These are phyloP conservation scores for Ormosia semicastrata DNA, from an alignment of 306 rosid species.

Conservation along the genomic window DNA sequence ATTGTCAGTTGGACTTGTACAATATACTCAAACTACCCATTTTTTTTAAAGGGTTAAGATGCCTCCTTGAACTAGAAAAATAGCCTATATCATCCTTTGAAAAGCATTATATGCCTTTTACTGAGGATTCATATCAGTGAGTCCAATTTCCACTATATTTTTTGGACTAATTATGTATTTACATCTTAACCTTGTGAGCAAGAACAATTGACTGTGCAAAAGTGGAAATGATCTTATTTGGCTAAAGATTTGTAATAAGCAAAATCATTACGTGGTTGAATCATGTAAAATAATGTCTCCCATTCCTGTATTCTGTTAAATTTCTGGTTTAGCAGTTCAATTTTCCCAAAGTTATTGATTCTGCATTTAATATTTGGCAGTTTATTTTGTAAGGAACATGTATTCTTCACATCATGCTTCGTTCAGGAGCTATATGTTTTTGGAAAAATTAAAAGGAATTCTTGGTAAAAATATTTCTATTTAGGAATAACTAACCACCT, in stretches of 20 bases:
- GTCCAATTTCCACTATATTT: neutral
- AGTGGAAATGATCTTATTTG: neutral
- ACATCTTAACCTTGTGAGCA: neutral
- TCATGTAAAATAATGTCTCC: neutral
- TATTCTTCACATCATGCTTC: neutral
- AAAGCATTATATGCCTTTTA: neutral
- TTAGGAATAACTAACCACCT: neutral
- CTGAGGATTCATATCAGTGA: neutral
- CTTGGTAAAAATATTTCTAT: neutral
- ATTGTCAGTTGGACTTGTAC: neutral
- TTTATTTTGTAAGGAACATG: slow-evolving; percentile 3
- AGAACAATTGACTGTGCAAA: neutral
- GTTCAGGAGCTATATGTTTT: neutral
- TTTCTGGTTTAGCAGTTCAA: neutral
- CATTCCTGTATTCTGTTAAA: neutral
- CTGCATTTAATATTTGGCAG: neutral
- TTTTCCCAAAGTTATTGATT: neutral
- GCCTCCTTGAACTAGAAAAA: slow-evolving; percentile 8
- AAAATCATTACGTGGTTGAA: neutral
- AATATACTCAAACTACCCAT: neutral
- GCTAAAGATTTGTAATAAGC: neutral
- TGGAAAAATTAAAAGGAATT: neutral
- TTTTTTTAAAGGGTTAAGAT: neutral
- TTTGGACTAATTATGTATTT: neutral
- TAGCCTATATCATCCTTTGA: neutral